These are phyloP conservation scores for Umbilicus rupestris DNA, from an alignment of 164 flowering plant species.

Conservation along the genomic window DNA sequence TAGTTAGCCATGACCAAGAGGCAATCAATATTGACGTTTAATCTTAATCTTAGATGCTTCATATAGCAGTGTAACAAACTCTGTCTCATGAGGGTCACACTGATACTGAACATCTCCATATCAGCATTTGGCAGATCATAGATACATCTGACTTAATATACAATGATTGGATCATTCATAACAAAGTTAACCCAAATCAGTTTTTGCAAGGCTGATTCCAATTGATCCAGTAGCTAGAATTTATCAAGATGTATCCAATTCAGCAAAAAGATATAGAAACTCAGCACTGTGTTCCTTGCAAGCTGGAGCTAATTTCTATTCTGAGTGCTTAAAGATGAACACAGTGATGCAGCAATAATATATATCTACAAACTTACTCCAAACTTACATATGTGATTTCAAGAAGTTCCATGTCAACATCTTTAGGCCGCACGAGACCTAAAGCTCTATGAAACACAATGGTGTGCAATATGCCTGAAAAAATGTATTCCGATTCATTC, in stretches of 20 bases:
- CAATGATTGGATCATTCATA: not conserved
- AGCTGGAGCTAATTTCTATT: not conserved
- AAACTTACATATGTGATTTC: conserved; percentile 89
- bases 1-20: no score
- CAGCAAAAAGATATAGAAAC: not conserved
- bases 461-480: conserved; percentile 89
- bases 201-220: not conserved
- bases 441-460: conserved; percentile 88
- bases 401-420: conserved; percentile 81
- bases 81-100: no score
- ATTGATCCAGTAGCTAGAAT: not conserved
- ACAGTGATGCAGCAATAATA: not conserved
- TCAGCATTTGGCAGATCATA: no score
- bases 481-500: conserved; percentile 1
- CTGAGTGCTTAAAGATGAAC: not conserved
- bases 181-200: not conserved
- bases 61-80: no score
- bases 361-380: not conserved
- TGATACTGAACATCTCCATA: no score
- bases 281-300: not conserved
- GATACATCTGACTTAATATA: not conserved
- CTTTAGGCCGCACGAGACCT: conserved; percentile 85
- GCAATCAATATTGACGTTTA: no score
- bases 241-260: no score
- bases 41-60: no score